Percentiles rank a stretch among this genome's conserved stretches.
These are phyloP conservation scores for Diplocarpon mali DNA, from an alignment of 2,329 filamentous ascomycete genomes.

Conservation along the genomic window DNA sequence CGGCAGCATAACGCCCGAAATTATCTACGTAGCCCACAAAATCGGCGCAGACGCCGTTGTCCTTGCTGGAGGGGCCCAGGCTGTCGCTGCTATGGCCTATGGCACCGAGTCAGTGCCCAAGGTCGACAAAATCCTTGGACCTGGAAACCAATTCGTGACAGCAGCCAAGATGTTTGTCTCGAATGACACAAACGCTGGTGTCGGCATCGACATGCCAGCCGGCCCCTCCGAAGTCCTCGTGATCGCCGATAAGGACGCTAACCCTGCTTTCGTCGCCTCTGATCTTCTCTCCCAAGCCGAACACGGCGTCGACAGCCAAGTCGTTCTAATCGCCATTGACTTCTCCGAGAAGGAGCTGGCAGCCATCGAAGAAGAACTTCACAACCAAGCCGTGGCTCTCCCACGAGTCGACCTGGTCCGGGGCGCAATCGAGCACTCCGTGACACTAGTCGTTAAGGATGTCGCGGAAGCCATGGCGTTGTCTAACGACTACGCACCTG, in stretches of 20 bases:
- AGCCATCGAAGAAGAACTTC: conserved; percentile 85
- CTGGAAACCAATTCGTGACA: conserved; percentile 96
- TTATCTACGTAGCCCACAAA: conserved; percentile 95
- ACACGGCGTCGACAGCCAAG: conserved; percentile 92
- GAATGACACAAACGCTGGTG: conserved; percentile 91
- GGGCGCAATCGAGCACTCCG: conserved; percentile 80
- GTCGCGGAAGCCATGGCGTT: conserved; percentile 65
- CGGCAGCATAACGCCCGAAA: conserved; percentile 87
- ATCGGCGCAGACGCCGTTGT: conserved; percentile 94
- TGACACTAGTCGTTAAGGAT: conserved; percentile 67
- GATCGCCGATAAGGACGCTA: conserved; percentile 75
- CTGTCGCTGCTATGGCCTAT: conserved; percentile 93
- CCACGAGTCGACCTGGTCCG: conserved; percentile 89
- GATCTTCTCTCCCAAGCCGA: conserved; percentile 93
- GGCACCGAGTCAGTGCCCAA: conserved; percentile 90
- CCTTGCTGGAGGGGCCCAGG: conserved; percentile 88
- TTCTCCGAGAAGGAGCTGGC: conserved; percentile 60
- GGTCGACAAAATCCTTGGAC: conserved; percentile 97
- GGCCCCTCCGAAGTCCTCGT: conserved; percentile 96
- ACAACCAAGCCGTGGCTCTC: conserved; percentile 74
- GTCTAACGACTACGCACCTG: conserved; percentile 91
- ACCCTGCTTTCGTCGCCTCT: conserved; percentile 89
- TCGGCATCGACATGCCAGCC: conserved; percentile 97
- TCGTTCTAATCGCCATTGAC: conserved; percentile 78
- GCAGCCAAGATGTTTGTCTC: conserved; percentile 97